Base-by-base conservation (phyloP, 2,329 filamentous ascomycete species). In the Gnomoniopsis smithogilvyi region DNA sequence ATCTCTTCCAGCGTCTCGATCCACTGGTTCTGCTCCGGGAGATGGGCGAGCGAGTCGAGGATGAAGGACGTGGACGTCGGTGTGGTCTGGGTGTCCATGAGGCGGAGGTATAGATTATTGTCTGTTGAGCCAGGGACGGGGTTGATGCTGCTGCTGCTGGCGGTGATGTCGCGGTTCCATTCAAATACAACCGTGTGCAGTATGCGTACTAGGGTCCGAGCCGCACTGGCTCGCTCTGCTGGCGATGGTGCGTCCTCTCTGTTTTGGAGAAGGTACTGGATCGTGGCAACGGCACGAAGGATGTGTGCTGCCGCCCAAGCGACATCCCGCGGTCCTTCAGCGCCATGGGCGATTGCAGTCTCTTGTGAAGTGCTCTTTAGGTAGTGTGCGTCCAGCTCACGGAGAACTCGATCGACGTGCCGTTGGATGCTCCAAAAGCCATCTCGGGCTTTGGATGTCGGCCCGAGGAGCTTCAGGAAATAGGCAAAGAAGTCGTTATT, bases 401-500 rank as follows among this genome's bases (percentile, higher is more conserved):
- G 68, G 4, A 85, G 70, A n/a, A 82, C 77, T 12, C 73, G 74
- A 49, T 76, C 73, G 12, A 78, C 74, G 10, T 80, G 77, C 61
- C 78, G 77, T 45, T 76, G 73, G 19, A 83, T 76, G 50, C 74
- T 76, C 51, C 76, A 74, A 60, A 83, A 83, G 3, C 73, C 73
- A 61, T 81, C 77, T 45, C 75, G 75, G 36, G 78, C 70, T 24
- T 72, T 70, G 58, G 80, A 78, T 50, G 72, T 68, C 2, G 80
- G 73, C n/a, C 71, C 70, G 56, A 79, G 74, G 10, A 76, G 70
- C 17, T 75, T 74, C 49, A 77, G 73, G 60, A 85, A 80, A 70
- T 82, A 79, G 54, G 79, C 72, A 66, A 84, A 82, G 69, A 85
- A 78, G 45, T 79, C 76, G 66, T 81, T 74, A 64, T 83, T 83